phyloP scores from a whole-genome alignment of 2,329 filamentous ascomycete species.

The Fusarium nisikadoi region DNA sequence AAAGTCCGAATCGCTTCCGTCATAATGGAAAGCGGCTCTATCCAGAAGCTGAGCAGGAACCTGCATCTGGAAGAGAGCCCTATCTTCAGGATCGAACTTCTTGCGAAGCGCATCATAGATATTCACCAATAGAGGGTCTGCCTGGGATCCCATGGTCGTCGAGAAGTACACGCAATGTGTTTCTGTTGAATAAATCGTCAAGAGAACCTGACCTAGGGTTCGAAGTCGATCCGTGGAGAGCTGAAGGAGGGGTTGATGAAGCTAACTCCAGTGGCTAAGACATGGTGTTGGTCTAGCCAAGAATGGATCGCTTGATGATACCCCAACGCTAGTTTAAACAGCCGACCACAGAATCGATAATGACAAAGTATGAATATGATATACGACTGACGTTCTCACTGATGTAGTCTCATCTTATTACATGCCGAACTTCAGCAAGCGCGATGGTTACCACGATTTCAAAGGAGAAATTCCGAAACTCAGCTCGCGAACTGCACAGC shows the following conservation, averaged over 20 bases:
- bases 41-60: neutral
- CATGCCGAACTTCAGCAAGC: neutral
- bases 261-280: neutral
- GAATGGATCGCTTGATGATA: neutral
- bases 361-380: too few relatives aligned
- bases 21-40: neutral
- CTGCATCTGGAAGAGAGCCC: neutral
- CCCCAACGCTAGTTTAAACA: neutral
- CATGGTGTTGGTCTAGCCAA: neutral
- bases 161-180: neutral
- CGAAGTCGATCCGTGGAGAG: neutral
- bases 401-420: neutral
- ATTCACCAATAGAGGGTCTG: neutral
- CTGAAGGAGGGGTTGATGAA: neutral
- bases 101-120: rapidly evolving
- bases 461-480: neutral
- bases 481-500: neutral
- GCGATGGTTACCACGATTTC: neutral
- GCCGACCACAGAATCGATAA: too few relatives aligned
- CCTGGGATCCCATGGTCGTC: neutral
- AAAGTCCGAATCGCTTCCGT: neutral
- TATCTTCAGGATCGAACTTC: rapidly evolving
- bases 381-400: neutral
- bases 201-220: neutral
- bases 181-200: neutral